Percentiles rank a stretch among this genome's conserved stretches.
phyloP scores from a whole-genome alignment of 768 basidiomycete species.

The Suillus hirtellus region DNA sequence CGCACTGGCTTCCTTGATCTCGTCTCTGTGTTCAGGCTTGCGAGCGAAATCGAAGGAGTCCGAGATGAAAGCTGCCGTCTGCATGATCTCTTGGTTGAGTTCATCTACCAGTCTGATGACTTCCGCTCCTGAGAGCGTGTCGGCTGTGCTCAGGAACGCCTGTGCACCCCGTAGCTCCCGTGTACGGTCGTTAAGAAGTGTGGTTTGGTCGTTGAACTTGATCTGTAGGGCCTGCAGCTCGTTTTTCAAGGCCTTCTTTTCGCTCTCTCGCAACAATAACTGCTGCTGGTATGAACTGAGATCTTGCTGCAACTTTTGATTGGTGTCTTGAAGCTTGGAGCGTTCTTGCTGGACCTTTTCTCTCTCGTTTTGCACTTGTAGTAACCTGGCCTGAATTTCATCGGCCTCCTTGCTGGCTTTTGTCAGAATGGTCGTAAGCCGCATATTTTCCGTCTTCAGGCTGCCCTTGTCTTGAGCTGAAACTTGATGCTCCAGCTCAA shows the following conservation, averaged over 20 bases:
- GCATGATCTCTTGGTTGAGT: constrained; percentile 51
- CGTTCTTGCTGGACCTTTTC: constrained; percentile 21
- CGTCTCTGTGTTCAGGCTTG: constrained; percentile 18
- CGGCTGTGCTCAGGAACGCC: constrained; percentile 44
- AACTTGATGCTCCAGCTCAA: constrained; percentile 15
- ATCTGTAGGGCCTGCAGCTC: constrained; percentile 28
- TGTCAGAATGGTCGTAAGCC: constrained; percentile 14
- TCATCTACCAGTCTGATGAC: constrained; percentile 39
- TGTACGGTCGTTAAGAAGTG: constrained; percentile 35
- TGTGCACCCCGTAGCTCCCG: constrained; percentile 44
- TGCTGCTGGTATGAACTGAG: constrained; percentile 21
- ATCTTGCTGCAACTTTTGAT: constrained; percentile 21
- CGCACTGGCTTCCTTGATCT: constrained; percentile 30
- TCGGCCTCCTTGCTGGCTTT: constrained; percentile 15
- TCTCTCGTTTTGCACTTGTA: constrained; percentile 22
- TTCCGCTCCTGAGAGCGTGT: constrained; percentile 45
- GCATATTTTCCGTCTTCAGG: constrained; percentile 21
- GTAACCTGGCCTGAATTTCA: constrained; percentile 20
- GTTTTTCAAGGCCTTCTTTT: constrained; percentile 26
- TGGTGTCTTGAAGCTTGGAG: constrained; percentile 8
- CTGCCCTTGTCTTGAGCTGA: constrained; percentile 19
- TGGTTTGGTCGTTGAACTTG: constrained; percentile 29
- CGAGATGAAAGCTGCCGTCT: constrained; percentile 45
- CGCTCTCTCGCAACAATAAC: constrained; percentile 25
- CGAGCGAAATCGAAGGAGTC: constrained; percentile 38